Conservation (phyloP, 1,139 yeast species). For the Petasospora fabianii region DNA sequence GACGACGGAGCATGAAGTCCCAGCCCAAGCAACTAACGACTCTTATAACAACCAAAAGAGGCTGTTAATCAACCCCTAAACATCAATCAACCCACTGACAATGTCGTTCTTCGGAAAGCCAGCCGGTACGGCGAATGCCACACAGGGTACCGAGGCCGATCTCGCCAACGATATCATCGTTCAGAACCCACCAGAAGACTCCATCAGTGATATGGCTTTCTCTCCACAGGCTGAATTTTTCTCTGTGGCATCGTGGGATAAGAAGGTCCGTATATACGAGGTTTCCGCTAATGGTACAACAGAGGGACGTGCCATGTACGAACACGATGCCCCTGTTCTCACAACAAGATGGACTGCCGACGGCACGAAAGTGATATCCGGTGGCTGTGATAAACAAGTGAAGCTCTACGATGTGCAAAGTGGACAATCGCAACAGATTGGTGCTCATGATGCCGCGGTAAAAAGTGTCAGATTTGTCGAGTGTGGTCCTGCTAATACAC, state of each 20-base stretch:
- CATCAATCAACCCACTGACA: neutral
- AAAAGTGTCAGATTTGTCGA: slow-evolving; percentile 70
- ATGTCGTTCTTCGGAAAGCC: slow-evolving; percentile 21
- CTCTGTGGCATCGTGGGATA: slow-evolving; percentile 92
- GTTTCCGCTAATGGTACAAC: slow-evolving; percentile 58
- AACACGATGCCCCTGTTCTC: slow-evolving; percentile 87
- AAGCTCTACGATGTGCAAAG: slow-evolving; percentile 77
- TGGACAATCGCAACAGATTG: slow-evolving; percentile 82
- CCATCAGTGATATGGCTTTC: slow-evolving; percentile 81
- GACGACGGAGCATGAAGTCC: neutral
- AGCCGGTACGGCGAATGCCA: slow-evolving; percentile 26
- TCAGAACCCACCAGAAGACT: slow-evolving; percentile 86
- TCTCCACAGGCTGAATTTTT: slow-evolving; percentile 87
- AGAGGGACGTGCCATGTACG: slow-evolving; percentile 86
- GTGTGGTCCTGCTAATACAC: slow-evolving; percentile 78
- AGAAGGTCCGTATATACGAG: slow-evolving; percentile 90
- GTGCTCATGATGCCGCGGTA: slow-evolving; percentile 83
- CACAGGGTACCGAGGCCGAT: slow-evolving; percentile 63
- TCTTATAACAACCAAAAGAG: neutral
- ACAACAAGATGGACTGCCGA: slow-evolving; percentile 80
- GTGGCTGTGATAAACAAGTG: slow-evolving; percentile 92
- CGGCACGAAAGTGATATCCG: slow-evolving; percentile 84
- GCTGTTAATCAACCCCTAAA: neutral
- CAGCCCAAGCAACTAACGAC: too few species aligned
- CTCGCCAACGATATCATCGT: slow-evolving; percentile 72